Conservation (phyloP, 441 rosid genomes). For the Gossypium aridum region DNA sequence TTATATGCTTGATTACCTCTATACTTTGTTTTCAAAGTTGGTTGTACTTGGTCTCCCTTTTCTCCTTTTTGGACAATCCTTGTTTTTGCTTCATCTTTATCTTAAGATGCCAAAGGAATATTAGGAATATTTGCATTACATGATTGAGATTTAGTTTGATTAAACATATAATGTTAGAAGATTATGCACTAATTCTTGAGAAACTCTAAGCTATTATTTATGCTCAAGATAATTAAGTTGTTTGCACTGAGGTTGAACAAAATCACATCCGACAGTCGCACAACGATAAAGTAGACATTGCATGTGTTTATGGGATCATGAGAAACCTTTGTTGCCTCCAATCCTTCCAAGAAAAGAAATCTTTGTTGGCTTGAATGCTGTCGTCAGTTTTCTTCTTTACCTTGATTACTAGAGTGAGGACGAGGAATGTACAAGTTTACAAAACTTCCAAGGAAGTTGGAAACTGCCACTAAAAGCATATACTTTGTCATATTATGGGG, state of each 20-base stretch:
- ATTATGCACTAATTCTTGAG: background rate
- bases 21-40: background rate
- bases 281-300: background rate
- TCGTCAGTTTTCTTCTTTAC: background rate
- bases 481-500: background rate
- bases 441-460: background rate
- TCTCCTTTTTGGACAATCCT: background rate
- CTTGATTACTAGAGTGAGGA: background rate
- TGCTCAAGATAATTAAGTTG: background rate
- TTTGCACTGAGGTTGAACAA: slow-evolving; percentile 8
- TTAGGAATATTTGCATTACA: background rate
- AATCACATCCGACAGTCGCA: background rate
- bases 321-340: background rate
- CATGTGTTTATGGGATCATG: background rate
- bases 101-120: background rate
- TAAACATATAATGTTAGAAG: background rate
- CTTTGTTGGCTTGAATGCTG: background rate
- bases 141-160: slow-evolving; percentile 6
- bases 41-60: background rate
- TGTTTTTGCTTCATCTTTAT: background rate
- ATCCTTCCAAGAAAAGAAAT: background rate
- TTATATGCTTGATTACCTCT: slow-evolving; percentile 3
- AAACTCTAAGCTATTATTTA: background rate
- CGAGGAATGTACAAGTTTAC: background rate
- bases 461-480: background rate